Evolutionary conservation across 768 basidiomycete genomes (phyloP).

Genomic region (Kwoniella sp.): DNA sequence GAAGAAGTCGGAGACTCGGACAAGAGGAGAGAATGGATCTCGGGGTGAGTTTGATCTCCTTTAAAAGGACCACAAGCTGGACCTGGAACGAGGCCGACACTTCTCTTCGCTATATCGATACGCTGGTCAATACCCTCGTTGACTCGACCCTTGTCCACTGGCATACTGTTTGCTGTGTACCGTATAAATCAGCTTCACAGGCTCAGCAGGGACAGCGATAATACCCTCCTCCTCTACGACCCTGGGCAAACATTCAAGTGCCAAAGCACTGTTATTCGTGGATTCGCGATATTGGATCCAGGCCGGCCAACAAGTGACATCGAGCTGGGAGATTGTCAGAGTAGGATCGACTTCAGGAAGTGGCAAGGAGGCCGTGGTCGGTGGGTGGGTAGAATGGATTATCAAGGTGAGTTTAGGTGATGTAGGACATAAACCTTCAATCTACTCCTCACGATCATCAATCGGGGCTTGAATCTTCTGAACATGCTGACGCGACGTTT

Average conservation of each 20-base stretch:
- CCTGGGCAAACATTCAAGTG: no score
- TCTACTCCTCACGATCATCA: no score
- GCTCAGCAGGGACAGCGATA: constrained; percentile 51
- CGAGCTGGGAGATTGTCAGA: constrained; percentile 41
- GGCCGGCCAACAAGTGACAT: constrained; percentile 45
- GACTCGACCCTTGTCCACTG: not conserved
- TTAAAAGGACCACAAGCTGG: no score
- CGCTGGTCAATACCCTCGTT: no score
- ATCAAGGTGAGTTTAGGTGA: constrained; percentile 31
- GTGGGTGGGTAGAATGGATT: constrained; percentile 44
- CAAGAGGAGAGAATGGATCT: constrained; percentile 44
- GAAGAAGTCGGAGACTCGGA: constrained; percentile 48
- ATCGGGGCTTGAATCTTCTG: not conserved
- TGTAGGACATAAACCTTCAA: no score
- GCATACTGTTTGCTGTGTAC: not conserved
- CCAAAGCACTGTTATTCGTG: constrained; percentile 45
- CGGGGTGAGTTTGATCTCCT: constrained; percentile 28
- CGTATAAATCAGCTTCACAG: constrained; percentile 46
- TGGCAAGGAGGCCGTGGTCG: constrained; percentile 25
- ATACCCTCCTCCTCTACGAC: constrained; percentile 25
- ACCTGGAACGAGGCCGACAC: no score
- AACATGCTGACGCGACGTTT: not conserved
- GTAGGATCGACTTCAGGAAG: constrained; percentile 29
- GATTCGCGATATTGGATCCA: constrained; percentile 55
- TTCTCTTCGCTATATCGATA: no score